These are phyloP conservation scores for Jatropha podagrica DNA, from an alignment of 441 rosid genomes.

Conservation along the genomic window DNA sequence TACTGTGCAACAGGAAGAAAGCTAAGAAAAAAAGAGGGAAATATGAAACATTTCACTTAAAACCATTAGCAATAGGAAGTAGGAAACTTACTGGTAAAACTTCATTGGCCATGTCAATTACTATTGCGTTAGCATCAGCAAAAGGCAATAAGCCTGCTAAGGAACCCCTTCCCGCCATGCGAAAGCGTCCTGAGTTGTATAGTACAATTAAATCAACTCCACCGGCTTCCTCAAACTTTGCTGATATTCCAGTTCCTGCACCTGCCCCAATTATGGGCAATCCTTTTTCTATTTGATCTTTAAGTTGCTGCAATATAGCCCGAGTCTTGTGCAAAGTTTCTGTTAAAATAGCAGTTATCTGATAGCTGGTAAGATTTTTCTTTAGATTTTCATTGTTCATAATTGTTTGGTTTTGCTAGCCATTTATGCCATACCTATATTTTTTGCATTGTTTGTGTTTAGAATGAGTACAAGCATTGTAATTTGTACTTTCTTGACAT, in stretches of 20 bases:
- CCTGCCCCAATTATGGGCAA: slow-evolving; percentile 94
- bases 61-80: neutral
- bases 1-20: neutral
- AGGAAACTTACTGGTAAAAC: slow-evolving; percentile 74
- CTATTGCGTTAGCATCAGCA: slow-evolving; percentile 95
- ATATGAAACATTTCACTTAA: neutral
- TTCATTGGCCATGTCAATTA: slow-evolving; percentile 96
- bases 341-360: slow-evolving; percentile 33
- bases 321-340: slow-evolving; percentile 77
- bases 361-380: slow-evolving; percentile 19
- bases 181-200: slow-evolving; percentile 95
- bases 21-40: neutral
- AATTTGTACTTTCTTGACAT: neutral
- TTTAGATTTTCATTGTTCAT: neutral
- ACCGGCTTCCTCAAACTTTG: slow-evolving; percentile 98
- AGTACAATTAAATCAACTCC: slow-evolving; percentile 86
- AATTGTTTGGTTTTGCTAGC: neutral
- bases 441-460: neutral
- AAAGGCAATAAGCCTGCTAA: slow-evolving; percentile 89
- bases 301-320: slow-evolving; percentile 60
- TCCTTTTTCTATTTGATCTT: slow-evolving; percentile 66
- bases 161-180: slow-evolving; percentile 99
- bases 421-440: neutral
- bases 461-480: neutral
- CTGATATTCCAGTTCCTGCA: slow-evolving; percentile 98